These are phyloP conservation scores for Solanum gracilifrons DNA, from an alignment of 257 asterid species.

Conservation along the genomic window DNA sequence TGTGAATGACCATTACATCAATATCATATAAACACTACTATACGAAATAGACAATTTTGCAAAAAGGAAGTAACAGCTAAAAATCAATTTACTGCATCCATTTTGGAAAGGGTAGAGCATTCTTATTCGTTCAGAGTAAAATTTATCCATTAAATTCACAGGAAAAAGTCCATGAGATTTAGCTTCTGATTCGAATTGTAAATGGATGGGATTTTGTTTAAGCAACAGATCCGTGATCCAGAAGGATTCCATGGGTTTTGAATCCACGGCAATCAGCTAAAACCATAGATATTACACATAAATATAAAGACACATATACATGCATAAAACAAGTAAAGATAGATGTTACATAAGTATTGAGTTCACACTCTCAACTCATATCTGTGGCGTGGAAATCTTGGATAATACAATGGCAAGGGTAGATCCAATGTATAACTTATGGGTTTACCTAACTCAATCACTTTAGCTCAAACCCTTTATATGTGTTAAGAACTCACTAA, in stretches of 20 bases:
- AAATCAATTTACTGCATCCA: neutral
- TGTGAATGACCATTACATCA: neutral
- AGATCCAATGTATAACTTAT: neutral
- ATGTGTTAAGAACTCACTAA: neutral
- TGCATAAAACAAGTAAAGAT: too few species aligned
- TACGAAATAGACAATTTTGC: neutral
- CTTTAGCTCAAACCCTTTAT: neutral
- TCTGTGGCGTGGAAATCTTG: neutral
- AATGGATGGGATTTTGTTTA: neutral
- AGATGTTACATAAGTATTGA: too few species aligned
- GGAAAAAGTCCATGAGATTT: too few species aligned
- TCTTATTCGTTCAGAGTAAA: neutral
- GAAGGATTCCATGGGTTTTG: neutral
- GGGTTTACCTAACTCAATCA: neutral
- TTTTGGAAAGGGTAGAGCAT: neutral
- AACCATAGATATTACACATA: neutral
- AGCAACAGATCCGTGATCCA: neutral
- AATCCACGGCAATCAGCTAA: neutral
- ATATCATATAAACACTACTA: neutral
- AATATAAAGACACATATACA: neutral
- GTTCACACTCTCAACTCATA: too few species aligned
- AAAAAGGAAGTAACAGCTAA: neutral
- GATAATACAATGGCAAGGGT: neutral
- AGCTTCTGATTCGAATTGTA: neutral
- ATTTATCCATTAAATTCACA: neutral